Evolutionary conservation across 2,329 filamentous ascomycete genomes (phyloP), one percentile per base, ranked within the genome.

Genomic region (Leptographium wingfieldii): DNA sequence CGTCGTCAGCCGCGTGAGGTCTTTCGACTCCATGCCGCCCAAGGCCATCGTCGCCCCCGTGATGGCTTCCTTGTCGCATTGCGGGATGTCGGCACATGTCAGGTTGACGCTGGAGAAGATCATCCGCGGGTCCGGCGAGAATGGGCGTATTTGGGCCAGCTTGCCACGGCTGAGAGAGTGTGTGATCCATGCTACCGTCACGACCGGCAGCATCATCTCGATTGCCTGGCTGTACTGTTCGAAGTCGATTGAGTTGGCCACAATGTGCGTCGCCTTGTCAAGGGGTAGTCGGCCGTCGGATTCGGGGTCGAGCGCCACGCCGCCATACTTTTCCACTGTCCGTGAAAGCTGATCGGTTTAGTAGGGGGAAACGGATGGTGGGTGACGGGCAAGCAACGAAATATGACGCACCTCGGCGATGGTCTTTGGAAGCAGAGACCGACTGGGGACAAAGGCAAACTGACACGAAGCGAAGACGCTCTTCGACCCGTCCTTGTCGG

Each of bases 11-110:
- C 83, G 87, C 5, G 85, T 86, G 54, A 95, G 74, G 58, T 83
- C 80, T 56, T 84, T 81, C 27, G 84, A 86, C 68, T 92, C 89
- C 67, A 89, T 82, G 19, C 94, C 94, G 27, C 94, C 94, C 74
- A 96, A 84, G 0, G 94, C 92, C 68, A 96, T 76, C 2, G 92
- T 89, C 1, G 90, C 92, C 12, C 92, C 94, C 48, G 89, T 84
- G 60, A 99, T 96, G 12, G 91, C 89, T 73, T 97, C 92, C 70
- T 91, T 89, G 72, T 99, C 94, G 43, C 84, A 87, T 43, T 83
- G 77, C 0, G 94, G 94, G 55, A 99, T 83, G 67, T 94, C 88
- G 55, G 86, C 90, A 68, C 89, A 95, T 38, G 86, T 87, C 22
- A 96, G 79, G 33, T 88, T 82, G 51, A 97, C 87, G 66, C 90